phyloP scores from a whole-genome alignment of 2,329 filamentous ascomycete genomes.

The Penicillium sclerotiorum region DNA sequence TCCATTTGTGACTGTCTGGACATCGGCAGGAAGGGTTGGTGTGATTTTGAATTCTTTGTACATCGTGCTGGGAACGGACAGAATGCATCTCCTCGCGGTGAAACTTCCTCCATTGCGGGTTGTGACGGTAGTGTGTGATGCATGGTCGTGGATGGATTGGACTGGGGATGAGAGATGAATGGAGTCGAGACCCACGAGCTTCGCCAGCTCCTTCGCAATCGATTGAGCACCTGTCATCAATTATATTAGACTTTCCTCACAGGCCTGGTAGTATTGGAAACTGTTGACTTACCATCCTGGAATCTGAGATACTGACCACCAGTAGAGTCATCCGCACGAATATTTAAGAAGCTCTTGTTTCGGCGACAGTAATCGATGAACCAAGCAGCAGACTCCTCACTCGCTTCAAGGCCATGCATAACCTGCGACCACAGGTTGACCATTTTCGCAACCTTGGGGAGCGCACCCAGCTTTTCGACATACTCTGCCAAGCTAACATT shows the following conservation, averaged over 20 bases:
- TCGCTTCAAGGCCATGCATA: constrained; percentile 53
- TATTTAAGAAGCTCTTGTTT: constrained; percentile 54
- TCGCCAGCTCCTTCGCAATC: constrained; percentile 45
- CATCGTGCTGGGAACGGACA: constrained; percentile 52
- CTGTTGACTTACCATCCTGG: too few species aligned
- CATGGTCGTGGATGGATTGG: constrained; percentile 3
- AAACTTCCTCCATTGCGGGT: not conserved
- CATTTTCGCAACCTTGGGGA: not conserved
- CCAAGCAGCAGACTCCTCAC: constrained; percentile 53
- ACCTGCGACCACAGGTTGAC: constrained; percentile 47
- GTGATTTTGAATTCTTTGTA: constrained; percentile 51
- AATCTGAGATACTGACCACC: constrained; percentile 59
- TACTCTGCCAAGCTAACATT: constrained; percentile 35
- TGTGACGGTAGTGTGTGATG: not conserved
- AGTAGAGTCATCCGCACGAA: constrained; percentile 56
- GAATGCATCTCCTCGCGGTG: constrained; percentile 49
- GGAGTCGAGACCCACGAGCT: constrained; percentile 30
- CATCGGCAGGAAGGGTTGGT: constrained; percentile 49
- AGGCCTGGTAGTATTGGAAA: too few species aligned
- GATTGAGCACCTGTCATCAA: constrained; percentile 53
- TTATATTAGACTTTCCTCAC: too few species aligned
- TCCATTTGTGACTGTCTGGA: constrained; percentile 39
- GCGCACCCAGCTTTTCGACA: constrained; percentile 23
- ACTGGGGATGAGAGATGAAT: constrained; percentile 16
- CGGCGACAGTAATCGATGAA: constrained; percentile 60